A percentile compares a stretch with the other conserved stretches of the same genome.
Conservation (phyloP, 2,329 filamentous ascomycete species). For the Madurella mycetomatis region DNA sequence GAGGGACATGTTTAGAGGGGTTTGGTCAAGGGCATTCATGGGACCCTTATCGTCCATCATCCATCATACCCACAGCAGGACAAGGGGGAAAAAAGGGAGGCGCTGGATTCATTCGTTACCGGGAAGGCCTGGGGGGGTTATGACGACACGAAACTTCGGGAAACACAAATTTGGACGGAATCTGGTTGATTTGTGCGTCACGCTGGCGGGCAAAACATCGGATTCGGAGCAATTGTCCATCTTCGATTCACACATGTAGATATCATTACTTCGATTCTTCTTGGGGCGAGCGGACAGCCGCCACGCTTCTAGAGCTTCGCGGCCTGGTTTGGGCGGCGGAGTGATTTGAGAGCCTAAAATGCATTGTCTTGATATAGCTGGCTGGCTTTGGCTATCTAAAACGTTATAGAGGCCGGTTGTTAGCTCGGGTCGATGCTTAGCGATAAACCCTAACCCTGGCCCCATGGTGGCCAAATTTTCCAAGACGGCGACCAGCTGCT, state of each 20-base stretch:
- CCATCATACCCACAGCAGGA: not conserved
- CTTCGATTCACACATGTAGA: slow-evolving; percentile 11
- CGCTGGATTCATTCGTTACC: slow-evolving; percentile 5
- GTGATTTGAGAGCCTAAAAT: slow-evolving; percentile 3
- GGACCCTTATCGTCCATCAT: not conserved
- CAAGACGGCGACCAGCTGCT: too few species aligned
- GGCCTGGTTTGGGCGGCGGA: slow-evolving; percentile 2
- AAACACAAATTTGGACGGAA: not conserved
- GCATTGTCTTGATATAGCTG: not conserved
- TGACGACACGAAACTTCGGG: slow-evolving; percentile 10
- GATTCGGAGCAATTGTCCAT: not conserved
- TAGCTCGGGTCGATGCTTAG: not conserved
- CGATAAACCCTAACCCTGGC: not conserved
- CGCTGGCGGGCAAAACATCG: not conserved
- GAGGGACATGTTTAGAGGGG: slow-evolving; percentile 3
- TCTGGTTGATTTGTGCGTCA: not conserved
- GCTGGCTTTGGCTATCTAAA: not conserved
- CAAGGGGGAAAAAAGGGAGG: not conserved
- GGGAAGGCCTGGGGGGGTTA: not conserved
- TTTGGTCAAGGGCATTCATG: not conserved
- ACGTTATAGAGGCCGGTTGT: too few species aligned
- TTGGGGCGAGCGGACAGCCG: not conserved
- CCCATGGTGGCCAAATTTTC: too few species aligned
- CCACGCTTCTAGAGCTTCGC: not conserved
- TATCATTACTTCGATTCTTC: slow-evolving; percentile 16